Evolutionary conservation across 441 rosid species (phyloP).

Genomic region (Croton setiger): DNA sequence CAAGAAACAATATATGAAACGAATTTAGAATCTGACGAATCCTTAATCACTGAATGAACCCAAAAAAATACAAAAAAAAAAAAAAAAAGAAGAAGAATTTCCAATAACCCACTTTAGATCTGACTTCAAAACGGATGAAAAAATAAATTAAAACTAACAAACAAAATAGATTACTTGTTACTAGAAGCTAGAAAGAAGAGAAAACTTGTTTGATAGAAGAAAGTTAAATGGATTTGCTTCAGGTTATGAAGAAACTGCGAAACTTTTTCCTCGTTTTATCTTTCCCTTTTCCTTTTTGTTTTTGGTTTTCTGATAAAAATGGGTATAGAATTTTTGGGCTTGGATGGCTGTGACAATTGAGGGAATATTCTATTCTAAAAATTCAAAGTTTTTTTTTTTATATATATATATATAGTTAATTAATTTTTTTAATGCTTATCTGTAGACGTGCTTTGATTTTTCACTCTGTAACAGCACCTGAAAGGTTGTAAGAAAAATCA

Average conservation of each 20-base stretch:
- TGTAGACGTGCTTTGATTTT: neutral
- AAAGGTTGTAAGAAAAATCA: no score
- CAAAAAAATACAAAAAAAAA: no score
- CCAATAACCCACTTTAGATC: conserved; percentile 21
- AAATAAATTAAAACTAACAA: neutral
- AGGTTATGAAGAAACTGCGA: neutral
- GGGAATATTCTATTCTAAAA: conserved; percentile 2
- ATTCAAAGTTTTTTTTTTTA: neutral
- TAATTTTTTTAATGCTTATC: conserved; percentile 1
- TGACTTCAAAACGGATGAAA: neutral
- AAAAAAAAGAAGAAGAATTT: neutral
- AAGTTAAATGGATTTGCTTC: conserved; percentile 6
- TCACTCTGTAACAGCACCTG: neutral
- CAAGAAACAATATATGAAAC: neutral
- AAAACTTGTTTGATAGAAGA: neutral
- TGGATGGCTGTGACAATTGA: neutral
- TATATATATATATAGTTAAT: neutral
- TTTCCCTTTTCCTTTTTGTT: no score
- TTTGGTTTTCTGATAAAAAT: neutral
- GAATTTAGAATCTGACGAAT: conserved; percentile 5
- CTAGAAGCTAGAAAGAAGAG: no score
- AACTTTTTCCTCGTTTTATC: no score
- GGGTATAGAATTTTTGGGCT: neutral
- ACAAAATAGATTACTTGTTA: neutral
- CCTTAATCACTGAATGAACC: neutral